These are phyloP conservation scores for Penicillium soppii DNA, from an alignment of 495 filamentous ascomycete species.

Conservation along the genomic window DNA sequence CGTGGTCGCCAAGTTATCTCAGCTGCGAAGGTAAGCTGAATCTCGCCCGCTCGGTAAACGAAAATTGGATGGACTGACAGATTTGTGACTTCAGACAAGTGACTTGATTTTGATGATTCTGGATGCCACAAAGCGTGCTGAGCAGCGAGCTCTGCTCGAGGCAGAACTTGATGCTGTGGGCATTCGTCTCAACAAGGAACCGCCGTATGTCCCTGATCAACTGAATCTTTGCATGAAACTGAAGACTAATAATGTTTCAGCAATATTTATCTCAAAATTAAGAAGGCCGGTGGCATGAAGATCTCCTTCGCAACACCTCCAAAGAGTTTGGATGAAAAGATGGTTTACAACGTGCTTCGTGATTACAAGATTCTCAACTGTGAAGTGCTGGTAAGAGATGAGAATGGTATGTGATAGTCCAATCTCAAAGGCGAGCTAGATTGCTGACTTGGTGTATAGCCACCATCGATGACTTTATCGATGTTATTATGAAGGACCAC, in stretches of 20 bases:
- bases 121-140: constrained; percentile 94
- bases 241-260: constrained; percentile 42
- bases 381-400: constrained; percentile 92
- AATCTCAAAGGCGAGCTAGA: not conserved
- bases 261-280: constrained; percentile 97
- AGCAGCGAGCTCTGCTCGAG: constrained; percentile 88
- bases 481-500: constrained; percentile 99
- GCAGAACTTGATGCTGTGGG: constrained; percentile 95
- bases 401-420: constrained; percentile 58
- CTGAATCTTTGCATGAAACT: not conserved
- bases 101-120: constrained; percentile 96
- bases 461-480: constrained; percentile 97
- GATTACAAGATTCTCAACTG: constrained; percentile 99
- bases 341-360: constrained; percentile 91
- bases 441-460: constrained; percentile 42
- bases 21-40: constrained; percentile 68
- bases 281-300: constrained; percentile 98
- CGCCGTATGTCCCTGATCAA: constrained; percentile 60
- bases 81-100: constrained; percentile 64
- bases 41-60: not conserved
- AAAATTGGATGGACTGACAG: not conserved
- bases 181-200: constrained; percentile 88
- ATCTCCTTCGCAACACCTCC: constrained; percentile 91
- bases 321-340: constrained; percentile 92
- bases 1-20: constrained; percentile 96